Evolutionary conservation across 2,329 filamentous ascomycete species (phyloP).

Genomic region (Dryadomyces sulphureus): DNA sequence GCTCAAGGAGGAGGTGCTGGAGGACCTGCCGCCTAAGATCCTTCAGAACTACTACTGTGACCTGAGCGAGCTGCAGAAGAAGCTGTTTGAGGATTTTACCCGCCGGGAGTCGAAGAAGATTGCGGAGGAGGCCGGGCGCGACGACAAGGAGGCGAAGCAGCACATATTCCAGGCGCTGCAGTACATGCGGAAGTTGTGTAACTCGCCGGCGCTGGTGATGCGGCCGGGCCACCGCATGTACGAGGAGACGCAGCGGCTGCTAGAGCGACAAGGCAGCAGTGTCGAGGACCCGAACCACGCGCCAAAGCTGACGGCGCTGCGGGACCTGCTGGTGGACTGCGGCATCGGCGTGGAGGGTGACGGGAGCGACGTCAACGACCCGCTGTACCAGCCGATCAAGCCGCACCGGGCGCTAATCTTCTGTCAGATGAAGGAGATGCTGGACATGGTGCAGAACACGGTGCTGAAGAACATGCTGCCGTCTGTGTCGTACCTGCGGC

Average conservation of each 20-base stretch:
- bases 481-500: constrained; percentile 79
- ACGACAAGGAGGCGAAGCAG: constrained; percentile 87
- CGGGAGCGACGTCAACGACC: constrained; percentile 40
- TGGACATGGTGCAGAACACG: constrained; percentile 94
- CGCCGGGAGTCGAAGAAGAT: constrained; percentile 87
- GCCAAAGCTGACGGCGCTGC: constrained; percentile 79
- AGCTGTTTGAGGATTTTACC: constrained; percentile 90
- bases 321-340: constrained; percentile 93
- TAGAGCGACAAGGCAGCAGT: constrained; percentile 64
- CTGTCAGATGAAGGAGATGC: constrained; percentile 99
- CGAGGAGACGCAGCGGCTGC: constrained; percentile 67
- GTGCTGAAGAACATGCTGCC: constrained; percentile 86
- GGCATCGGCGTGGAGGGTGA: constrained; percentile 71
- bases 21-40: constrained; percentile 95
- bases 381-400: constrained; percentile 68
- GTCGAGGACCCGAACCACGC: constrained; percentile 79
- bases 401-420: constrained; percentile 93
- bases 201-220: constrained; percentile 90
- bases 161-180: constrained; percentile 98
- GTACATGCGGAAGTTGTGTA: constrained; percentile 99
- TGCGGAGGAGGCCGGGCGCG: constrained; percentile 64
- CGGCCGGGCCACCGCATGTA: constrained; percentile 88
- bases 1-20: constrained; percentile 91
- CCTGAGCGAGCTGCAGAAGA: constrained; percentile 84
- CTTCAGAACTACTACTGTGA: constrained; percentile 99